Conservation (phyloP, 2,329 filamentous ascomycete species). For the Apiospora arundinis region DNA sequence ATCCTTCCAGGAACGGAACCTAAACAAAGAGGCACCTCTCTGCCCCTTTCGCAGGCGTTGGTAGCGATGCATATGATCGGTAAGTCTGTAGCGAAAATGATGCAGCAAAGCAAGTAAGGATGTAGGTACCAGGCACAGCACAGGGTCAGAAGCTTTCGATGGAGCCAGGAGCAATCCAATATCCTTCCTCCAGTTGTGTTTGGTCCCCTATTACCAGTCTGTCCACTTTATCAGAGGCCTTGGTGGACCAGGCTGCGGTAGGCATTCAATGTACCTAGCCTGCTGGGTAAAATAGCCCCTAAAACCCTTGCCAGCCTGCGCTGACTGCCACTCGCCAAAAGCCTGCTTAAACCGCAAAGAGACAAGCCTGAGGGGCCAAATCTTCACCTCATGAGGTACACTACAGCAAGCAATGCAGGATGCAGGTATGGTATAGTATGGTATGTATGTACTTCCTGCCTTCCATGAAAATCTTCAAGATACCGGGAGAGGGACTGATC, state of each 20-base stretch:
- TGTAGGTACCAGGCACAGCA: constrained; percentile 3
- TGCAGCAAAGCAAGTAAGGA: neutral
- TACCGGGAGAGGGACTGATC: too few species aligned
- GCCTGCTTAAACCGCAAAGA: neutral
- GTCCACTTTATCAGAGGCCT: neutral
- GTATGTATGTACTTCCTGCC: neutral
- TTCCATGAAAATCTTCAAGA: too few species aligned
- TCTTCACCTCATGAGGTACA: neutral
- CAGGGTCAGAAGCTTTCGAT: neutral
- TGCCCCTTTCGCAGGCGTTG: neutral
- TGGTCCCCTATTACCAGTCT: constrained; percentile 15
- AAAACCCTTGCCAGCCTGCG: constrained; percentile 3
- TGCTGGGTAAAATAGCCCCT: neutral
- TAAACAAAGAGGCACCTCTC: neutral
- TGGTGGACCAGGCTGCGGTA: neutral
- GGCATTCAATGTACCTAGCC: neutral
- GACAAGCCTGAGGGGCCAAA: constrained; percentile 4
- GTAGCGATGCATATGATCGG: neutral
- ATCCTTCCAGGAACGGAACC: neutral
- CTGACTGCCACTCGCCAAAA: neutral
- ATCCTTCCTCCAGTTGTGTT: constrained; percentile 4
- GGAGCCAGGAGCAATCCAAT: neutral
- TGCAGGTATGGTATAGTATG: too few species aligned
- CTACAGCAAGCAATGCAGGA: neutral
- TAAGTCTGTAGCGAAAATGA: neutral